Percentiles rank a stretch among this genome's conserved stretches.
These are phyloP conservation scores for Capsicum pubescens DNA, from an alignment of 257 asterid genomes.

Conservation along the genomic window DNA sequence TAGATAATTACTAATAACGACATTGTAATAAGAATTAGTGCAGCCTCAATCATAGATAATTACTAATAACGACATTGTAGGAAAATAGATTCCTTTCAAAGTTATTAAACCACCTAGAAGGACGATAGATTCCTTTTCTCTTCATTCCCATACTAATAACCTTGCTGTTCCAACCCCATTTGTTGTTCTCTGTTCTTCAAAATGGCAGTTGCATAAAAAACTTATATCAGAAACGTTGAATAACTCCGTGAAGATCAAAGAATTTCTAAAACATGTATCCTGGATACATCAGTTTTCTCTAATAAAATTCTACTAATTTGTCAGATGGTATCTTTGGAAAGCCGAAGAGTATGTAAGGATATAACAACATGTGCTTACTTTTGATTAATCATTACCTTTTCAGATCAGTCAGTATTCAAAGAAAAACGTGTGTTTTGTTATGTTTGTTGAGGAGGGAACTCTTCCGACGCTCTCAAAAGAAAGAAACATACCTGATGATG, in stretches of 20 bases:
- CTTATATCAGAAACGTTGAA: not conserved
- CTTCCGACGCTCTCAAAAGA: constrained; percentile 68
- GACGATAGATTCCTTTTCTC: not conserved
- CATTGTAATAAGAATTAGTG: not conserved
- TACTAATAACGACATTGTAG: too few species aligned
- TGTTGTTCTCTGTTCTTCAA: constrained; percentile 14
- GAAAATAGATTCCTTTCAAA: not conserved
- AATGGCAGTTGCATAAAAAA: not conserved
- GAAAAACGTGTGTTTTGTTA: constrained; percentile 81
- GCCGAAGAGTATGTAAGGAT: constrained; percentile 13
- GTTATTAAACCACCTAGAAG: not conserved
- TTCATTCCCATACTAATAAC: constrained; percentile 5
- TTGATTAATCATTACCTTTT: constrained; percentile 27
- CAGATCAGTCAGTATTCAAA: constrained; percentile 91
- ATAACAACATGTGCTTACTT: constrained; percentile 25
- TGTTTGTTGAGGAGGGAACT: constrained; percentile 87
- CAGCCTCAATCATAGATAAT: constrained; percentile 11
- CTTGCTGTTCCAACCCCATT: not conserved
- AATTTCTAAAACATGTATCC: constrained; percentile 17
- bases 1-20: not conserved
- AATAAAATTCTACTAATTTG: constrained; percentile 3
- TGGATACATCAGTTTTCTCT: not conserved
- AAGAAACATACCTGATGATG: constrained; percentile 72
- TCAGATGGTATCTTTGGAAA: constrained; percentile 19
- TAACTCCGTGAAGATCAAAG: not conserved